Evolutionary conservation across 257 asterid genomes (phyloP), one percentile per base, ranked within the genome.

Genomic region (Plantago ovata): DNA sequence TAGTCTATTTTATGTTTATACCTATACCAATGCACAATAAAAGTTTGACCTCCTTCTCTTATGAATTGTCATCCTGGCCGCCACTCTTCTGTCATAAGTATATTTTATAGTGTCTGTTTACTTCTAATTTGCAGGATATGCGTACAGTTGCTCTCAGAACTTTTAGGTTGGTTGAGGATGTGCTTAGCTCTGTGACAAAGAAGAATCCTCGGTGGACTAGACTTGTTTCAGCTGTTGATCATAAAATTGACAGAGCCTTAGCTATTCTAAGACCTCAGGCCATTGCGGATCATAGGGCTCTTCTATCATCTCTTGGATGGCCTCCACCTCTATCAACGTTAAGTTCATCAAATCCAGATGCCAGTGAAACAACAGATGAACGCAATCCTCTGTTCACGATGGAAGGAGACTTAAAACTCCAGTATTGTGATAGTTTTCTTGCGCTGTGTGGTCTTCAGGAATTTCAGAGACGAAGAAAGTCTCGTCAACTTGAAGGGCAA

Each of bases 301-400:
- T 93, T 72, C 95, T 93, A 65, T 63, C 86, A 75, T 89, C 95
- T 64, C 98, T 93, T 58, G 94, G 93, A 63, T 93, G 98, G 98
- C 98, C 98, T 32, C 98, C 95, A 9, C 85, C 94, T 68, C 70
- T 87, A 13, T 82, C 95, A 16, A 75, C 83, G 47, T 69, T 76
- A 47, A 79, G 68, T 58, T 77, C 95, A 51, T 80, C 79, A 21
- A 75, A 68, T 63, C 69, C 79, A 50, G 84, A 81, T 54, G 36
- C 32, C n/a, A 77, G 71, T 60, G 76, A 69, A 69, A 53, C 95
- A 62, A 48, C 72, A 51, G 78, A 68, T 65, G 77, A 66, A 49
- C 79, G 74, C 68, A 88, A 84, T 76, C 97, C 97, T 53, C 94
- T 92, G 50, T 76, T 85, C 71, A 86, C 97, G 43, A 72, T 79